Percentiles rank a stretch among this genome's conserved stretches.
Evolutionary conservation across 2,329 filamentous ascomycete genomes (phyloP).

Genomic region (Septoria linicola): DNA sequence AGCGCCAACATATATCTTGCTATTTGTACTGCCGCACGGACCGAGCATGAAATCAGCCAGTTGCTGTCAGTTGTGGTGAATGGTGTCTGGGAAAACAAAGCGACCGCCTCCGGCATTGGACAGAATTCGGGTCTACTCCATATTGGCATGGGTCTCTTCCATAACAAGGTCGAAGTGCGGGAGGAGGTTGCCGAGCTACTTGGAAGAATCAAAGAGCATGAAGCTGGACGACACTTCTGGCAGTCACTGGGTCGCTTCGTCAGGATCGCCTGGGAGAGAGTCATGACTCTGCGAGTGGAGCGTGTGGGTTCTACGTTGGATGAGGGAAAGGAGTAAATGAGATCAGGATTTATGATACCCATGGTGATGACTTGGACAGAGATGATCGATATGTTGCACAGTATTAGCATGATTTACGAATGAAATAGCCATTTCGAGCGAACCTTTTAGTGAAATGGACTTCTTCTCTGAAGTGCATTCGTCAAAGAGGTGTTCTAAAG

Average conservation of each 20-base stretch:
- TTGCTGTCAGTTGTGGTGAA: slow-evolving; percentile 37
- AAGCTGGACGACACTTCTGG: slow-evolving; percentile 94
- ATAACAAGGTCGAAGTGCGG: slow-evolving; percentile 78
- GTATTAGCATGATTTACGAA: not conserved
- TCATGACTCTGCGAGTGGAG: slow-evolving; percentile 51
- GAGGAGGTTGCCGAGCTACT: slow-evolving; percentile 74
- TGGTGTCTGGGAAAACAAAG: slow-evolving; percentile 32
- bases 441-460: too few relatives aligned
- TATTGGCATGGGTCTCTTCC: slow-evolving; percentile 83
- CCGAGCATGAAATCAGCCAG: slow-evolving; percentile 76
- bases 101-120: slow-evolving; percentile 19
- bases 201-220: slow-evolving; percentile 78
- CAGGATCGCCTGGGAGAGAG: slow-evolving; percentile 78
- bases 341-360: slow-evolving; percentile 6
- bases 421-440: too few relatives aligned
- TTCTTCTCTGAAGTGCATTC: too few relatives aligned
- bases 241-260: slow-evolving; percentile 79
- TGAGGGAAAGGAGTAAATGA: slow-evolving; percentile 13
- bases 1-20: slow-evolving; percentile 83
- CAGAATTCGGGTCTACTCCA: slow-evolving; percentile 25
- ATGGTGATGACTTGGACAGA: not conserved
- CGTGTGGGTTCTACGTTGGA: slow-evolving; percentile 16
- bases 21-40: slow-evolving; percentile 61
- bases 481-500: too few relatives aligned
- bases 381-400: not conserved